Base-by-base conservation (phyloP, 23 red algal species). In the Gracilariopsis chorda region DNA sequence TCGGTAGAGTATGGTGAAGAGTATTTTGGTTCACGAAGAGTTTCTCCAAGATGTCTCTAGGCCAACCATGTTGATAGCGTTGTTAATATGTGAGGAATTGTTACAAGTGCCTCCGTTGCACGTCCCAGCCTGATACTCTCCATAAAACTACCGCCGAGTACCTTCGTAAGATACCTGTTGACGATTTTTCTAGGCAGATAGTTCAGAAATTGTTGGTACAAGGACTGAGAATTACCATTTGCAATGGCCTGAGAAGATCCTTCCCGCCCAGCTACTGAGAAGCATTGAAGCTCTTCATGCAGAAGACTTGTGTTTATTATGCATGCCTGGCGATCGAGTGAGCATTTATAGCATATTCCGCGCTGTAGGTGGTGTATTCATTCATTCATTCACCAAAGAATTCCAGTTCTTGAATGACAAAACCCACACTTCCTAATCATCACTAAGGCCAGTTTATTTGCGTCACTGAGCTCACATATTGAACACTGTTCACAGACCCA, bases 281-380 rank as follows among this genome's bases (percentile, higher is more conserved):
- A 88, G 90, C 55, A 84, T 99, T 24, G 97, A 99, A 41, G 76
- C 94, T 33, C 82, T 99, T 24, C 67, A 94, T 58, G 97, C 96
- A 55, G 84, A 76, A 43, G 97, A 99, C 69, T 65, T 99, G 19
- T 94, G 94, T 64, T 93, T 96, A 34, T 48, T 63, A 34, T 96
- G 93, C 90, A 99, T 96, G 78, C 97, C 97, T 24, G 97, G 97
- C 28, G 93, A 94, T 57, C 92, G 97, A 49, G 86, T 99, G 24
- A 75, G 81, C 16, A 78, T 95, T 56, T 80, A 81, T 45, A 93
- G 97, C 39, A 90, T 95, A 19, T 99, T 88, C 73, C 84, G 97
- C 21, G 97, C 97, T 16, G 68, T 99, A 24, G 90, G 90, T 20
- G 97, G 97, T 19, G 93, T 45, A 53, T 58, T 59, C 5, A n/a